A percentile compares a stretch with the other conserved stretches of the same genome.
These are phyloP conservation scores for Incumbomyces delicatus DNA, from an alignment of 2,329 filamentous ascomycete genomes.

Conservation along the genomic window DNA sequence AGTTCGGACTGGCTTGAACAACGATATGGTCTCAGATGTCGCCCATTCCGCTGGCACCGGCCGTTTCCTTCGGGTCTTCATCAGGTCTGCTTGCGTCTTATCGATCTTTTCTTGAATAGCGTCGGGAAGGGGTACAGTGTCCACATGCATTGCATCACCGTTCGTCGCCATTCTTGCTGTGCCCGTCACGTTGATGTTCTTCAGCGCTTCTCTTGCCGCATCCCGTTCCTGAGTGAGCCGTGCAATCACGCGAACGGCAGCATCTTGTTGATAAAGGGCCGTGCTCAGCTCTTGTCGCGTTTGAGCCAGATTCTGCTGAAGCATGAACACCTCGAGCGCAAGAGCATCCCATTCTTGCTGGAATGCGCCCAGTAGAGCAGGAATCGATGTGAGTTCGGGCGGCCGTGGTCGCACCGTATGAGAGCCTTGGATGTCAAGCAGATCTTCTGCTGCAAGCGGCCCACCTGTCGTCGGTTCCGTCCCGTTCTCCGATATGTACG, in stretches of 20 bases:
- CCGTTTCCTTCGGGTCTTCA: conserved; percentile 81
- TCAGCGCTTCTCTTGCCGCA: conserved; percentile 80
- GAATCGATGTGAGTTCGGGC: conserved; percentile 90
- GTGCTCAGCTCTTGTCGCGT: conserved; percentile 89
- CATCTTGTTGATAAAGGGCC: conserved; percentile 92
- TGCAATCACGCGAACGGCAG: conserved; percentile 89
- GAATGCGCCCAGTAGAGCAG: conserved; percentile 83
- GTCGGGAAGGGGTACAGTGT: conserved; percentile 66
- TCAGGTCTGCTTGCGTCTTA: conserved; percentile 63
- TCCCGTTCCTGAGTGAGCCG: conserved; percentile 83
- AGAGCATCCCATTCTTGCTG: conserved; percentile 98
- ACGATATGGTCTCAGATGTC: conserved; percentile 58
- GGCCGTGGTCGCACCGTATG: conserved; percentile 80
- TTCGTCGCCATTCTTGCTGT: conserved; percentile 36
- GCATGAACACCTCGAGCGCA: conserved; percentile 80
- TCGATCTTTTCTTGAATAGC: conserved; percentile 64
- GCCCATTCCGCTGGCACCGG: conserved; percentile 78
- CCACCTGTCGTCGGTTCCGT: conserved; percentile 87
- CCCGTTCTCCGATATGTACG: conserved; percentile 85
- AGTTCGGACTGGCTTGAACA: conserved; percentile 44
- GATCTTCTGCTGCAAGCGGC: conserved; percentile 70
- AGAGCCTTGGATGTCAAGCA: conserved; percentile 76
- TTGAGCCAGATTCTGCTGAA: conserved; percentile 80
- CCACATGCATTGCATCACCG: conserved; percentile 88
- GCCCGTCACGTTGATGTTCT: conserved; percentile 64